Percentiles rank a stretch among this genome's conserved stretches.
Conservation (phyloP, 2,329 filamentous ascomycete genomes). For the Penicillium sp. region DNA sequence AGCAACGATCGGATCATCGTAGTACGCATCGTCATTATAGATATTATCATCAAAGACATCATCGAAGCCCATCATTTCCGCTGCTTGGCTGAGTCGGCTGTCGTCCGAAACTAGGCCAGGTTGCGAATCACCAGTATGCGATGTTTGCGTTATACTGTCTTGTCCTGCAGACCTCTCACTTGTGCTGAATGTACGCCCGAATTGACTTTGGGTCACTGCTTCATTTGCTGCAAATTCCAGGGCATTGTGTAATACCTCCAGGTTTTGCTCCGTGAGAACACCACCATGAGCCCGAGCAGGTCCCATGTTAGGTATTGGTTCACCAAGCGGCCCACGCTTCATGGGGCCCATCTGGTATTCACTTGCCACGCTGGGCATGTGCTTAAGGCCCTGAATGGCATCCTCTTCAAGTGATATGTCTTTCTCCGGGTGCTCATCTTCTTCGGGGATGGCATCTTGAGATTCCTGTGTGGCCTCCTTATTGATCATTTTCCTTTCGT, state of each 20-base stretch:
- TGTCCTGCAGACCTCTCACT: slow-evolving; percentile 41
- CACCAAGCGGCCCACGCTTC: slow-evolving; percentile 26
- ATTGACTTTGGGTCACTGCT: slow-evolving; percentile 74
- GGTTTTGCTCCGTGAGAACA: slow-evolving; percentile 55
- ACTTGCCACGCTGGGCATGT: slow-evolving; percentile 38
- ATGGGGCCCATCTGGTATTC: slow-evolving; percentile 25
- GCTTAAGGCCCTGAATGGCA: slow-evolving; percentile 26
- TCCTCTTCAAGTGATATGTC: slow-evolving; percentile 13
- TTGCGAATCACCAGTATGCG: slow-evolving; percentile 40
- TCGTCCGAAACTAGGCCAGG: slow-evolving; percentile 52
- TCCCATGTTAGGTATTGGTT: slow-evolving; percentile 34
- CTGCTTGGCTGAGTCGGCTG: slow-evolving; percentile 49
- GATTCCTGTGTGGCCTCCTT: slow-evolving; percentile 10
- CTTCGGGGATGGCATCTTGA: slow-evolving; percentile 1
- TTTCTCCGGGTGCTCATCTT: slow-evolving; percentile 10
- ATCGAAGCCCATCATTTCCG: slow-evolving; percentile 39
- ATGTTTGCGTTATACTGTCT: slow-evolving; percentile 35
- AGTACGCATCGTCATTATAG: slow-evolving; percentile 66
- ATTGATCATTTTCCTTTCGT: slow-evolving; percentile 36
- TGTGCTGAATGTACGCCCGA: slow-evolving; percentile 60
- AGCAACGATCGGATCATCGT: slow-evolving; percentile 89
- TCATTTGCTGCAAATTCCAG: slow-evolving; percentile 77
- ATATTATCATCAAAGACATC: slow-evolving; percentile 50
- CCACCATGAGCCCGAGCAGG: slow-evolving; percentile 34
- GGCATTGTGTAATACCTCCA: slow-evolving; percentile 78